Evolutionary conservation across 2,329 filamentous ascomycete species (phyloP).

Genomic region (Cladosporium sp.): DNA sequence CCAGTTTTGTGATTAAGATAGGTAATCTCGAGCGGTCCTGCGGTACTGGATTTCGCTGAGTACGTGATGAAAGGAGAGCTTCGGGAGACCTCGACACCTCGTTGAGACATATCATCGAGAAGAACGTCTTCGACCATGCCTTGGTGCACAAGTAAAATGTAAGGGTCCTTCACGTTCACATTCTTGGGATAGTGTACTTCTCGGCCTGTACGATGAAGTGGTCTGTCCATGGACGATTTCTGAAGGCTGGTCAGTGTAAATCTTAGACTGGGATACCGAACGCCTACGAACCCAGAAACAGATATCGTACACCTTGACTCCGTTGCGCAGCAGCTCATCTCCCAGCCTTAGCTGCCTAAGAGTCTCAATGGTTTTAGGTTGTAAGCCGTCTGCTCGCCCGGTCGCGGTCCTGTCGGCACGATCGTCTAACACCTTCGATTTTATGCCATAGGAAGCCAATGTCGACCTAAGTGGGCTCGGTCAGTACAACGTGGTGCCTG

Average conservation of each 20-base stretch:
- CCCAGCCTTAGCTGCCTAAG: constrained; percentile 72
- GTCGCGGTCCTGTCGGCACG: constrained; percentile 67
- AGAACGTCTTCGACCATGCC: constrained; percentile 74
- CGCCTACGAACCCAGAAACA: constrained; percentile 64
- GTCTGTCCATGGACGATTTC: constrained; percentile 40
- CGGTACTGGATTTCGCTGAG: constrained; percentile 30
- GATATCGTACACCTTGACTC: constrained; percentile 73
- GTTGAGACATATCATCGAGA: constrained; percentile 66
- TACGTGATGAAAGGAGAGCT: constrained; percentile 63
- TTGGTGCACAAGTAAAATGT: constrained; percentile 64
- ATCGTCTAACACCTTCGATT: constrained; percentile 68
- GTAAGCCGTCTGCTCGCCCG: constrained; percentile 70
- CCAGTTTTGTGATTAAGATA: constrained; percentile 45
- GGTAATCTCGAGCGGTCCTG: constrained; percentile 33
- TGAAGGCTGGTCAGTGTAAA: constrained; percentile 16
- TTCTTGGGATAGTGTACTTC: constrained; percentile 66
- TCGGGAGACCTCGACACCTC: constrained; percentile 64
- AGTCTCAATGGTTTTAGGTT: constrained; percentile 78
- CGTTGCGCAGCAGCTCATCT: constrained; percentile 66
- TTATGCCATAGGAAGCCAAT: constrained; percentile 67
- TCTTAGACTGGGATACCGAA: neutral
- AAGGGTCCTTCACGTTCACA: constrained; percentile 56
- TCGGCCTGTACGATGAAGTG: constrained; percentile 63
- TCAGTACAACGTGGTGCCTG: neutral
- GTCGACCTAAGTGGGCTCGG: constrained; percentile 46